phyloP scores from a whole-genome alignment of 169 alveolate species.

The Eimeria tenella region DNA sequence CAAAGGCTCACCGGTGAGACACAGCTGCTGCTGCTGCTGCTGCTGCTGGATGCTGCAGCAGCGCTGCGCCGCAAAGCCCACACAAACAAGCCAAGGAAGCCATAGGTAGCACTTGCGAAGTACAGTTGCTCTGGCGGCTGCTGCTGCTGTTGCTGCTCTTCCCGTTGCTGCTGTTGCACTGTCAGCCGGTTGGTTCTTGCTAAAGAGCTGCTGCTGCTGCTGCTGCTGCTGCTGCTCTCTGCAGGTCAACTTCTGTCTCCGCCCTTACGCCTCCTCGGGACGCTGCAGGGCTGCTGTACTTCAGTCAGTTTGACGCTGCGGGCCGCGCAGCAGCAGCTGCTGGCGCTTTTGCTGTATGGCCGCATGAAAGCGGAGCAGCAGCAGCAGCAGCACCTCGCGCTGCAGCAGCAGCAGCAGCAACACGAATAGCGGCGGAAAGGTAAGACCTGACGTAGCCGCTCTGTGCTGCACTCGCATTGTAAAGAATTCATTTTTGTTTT shows the following conservation, averaged over 20 bases:
- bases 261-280: background rate
- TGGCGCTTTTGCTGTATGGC: background rate
- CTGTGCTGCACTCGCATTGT: too few relatives aligned
- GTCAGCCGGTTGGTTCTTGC: too few relatives aligned
- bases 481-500: too few relatives aligned
- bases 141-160: slow-evolving; percentile 16
- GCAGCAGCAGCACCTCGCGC: slow-evolving; percentile 36
- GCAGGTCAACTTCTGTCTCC: slow-evolving; percentile 9
- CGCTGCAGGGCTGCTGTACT: background rate
- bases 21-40: background rate
- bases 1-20: background rate
- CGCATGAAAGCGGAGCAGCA: slow-evolving; percentile 20
- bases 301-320: background rate
- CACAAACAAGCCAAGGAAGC: too few relatives aligned
- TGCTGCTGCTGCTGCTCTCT: background rate
- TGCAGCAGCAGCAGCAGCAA: slow-evolving; percentile 51
- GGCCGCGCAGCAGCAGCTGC: slow-evolving; percentile 52
- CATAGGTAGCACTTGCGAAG: too few relatives aligned
- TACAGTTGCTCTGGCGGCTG: too few relatives aligned
- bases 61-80: too few relatives aligned
- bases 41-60: background rate
- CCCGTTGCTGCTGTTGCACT: background rate
- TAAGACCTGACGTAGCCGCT: background rate
- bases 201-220: background rate
- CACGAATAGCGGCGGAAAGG: background rate